A percentile compares a stretch with the other conserved stretches of the same genome.
Evolutionary conservation across 306 rosid genomes (phyloP).

Genomic region (Trifolium fragiferum): DNA sequence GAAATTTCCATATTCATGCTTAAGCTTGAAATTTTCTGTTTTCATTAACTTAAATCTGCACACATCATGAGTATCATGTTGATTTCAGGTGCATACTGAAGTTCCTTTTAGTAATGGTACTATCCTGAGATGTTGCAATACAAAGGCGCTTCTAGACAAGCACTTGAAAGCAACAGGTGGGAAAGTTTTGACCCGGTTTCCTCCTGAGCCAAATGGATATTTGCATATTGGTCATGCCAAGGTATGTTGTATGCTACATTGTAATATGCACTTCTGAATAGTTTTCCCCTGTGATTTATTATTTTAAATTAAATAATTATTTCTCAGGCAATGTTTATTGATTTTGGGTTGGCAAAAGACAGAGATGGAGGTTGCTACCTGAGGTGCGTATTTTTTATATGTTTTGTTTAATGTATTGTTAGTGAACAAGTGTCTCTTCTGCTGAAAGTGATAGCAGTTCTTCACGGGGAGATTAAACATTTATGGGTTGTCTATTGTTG

Average conservation of each 20-base stretch:
- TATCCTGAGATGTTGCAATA: conserved; percentile 84
- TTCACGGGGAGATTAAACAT: conserved; percentile 6
- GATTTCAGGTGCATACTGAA: conserved; percentile 88
- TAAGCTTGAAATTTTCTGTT: background rate
- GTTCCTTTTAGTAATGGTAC: conserved; percentile 86
- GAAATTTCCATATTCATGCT: conserved; percentile 30
- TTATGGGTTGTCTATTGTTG: conserved; percentile 25
- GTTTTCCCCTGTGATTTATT: conserved; percentile 3
- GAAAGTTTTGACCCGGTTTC: conserved; percentile 90
- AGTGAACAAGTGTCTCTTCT: conserved; percentile 12
- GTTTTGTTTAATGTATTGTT: conserved; percentile 29
- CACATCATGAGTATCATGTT: conserved; percentile 35
- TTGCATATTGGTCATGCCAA: conserved; percentile 98
- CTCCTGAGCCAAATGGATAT: conserved; percentile 99
- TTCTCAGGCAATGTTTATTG: conserved; percentile 92
- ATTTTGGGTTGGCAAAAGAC: conserved; percentile 94
- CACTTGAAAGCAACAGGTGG: conserved; percentile 74
- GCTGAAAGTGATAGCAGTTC: conserved; percentile 30
- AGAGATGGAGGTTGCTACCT: conserved; percentile 90
- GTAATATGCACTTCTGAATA: conserved; percentile 18
- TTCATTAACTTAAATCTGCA: conserved; percentile 15
- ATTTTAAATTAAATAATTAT: conserved; percentile 19
- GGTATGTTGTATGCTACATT: conserved; percentile 49
- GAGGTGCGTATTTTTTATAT: conserved; percentile 57
- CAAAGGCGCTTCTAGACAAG: conserved; percentile 77